phyloP scores from a whole-genome alignment of 495 filamentous ascomycete genomes.

The Aspergillus bertholletiae region DNA sequence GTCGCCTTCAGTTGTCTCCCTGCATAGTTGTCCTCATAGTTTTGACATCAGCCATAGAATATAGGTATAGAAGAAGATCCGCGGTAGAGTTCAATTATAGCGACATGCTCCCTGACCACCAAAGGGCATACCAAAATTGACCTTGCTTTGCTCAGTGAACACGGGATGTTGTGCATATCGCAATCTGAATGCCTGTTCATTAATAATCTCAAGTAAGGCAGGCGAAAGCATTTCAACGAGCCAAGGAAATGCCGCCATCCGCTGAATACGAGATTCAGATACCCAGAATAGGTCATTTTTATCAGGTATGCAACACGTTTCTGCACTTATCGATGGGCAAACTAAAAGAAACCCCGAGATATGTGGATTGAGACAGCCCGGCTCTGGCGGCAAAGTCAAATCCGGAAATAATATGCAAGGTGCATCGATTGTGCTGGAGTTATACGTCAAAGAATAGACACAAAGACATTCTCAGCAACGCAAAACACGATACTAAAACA shows the following conservation, averaged over 20 bases:
- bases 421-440: not conserved
- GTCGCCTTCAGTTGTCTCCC: not conserved
- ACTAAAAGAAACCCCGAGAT: not conserved
- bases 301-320: not conserved
- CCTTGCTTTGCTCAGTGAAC: not conserved
- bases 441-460: not conserved
- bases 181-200: not conserved
- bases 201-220: not conserved
- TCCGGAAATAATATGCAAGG: not conserved
- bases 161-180: not conserved
- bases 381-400: conserved; percentile 3
- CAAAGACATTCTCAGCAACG: not conserved
- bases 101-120: not conserved
- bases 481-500: too few species aligned
- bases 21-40: not conserved
- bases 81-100: not conserved
- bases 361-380: not conserved
- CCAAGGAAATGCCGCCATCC: not conserved
- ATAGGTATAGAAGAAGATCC: not conserved
- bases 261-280: conserved; percentile 5
- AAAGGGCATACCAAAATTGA: not conserved
- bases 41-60: not conserved
- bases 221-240: not conserved
- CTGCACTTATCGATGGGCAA: not conserved
- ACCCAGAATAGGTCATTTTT: not conserved